phyloP scores from a whole-genome alignment of 805 yeast species.

The Nakazawaea wickerhamii region DNA sequence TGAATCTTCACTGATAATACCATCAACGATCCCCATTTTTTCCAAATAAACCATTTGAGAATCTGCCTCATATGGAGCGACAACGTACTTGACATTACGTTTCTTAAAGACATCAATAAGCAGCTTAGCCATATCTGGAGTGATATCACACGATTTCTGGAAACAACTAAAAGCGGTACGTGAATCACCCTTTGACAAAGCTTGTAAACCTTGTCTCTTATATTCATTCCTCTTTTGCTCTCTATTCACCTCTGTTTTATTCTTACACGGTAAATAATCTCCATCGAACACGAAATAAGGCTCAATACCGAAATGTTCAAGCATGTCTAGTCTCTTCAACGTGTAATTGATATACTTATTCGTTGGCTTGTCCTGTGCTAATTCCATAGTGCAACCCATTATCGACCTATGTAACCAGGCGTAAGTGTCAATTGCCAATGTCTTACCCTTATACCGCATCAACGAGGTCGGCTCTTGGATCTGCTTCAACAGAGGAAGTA shows the following conservation, averaged over 20 bases:
- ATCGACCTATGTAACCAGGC: constrained; percentile 94
- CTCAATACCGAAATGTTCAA: constrained; percentile 59
- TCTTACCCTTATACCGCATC: constrained; percentile 60
- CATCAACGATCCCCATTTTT: constrained; percentile 66
- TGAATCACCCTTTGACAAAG: constrained; percentile 47
- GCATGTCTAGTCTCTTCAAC: constrained; percentile 58
- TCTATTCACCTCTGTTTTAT: constrained; percentile 65
- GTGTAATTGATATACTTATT: constrained; percentile 67
- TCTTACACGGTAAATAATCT: constrained; percentile 74
- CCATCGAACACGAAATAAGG: constrained; percentile 96
- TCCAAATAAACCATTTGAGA: constrained; percentile 93
- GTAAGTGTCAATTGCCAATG: constrained; percentile 90
- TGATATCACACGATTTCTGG: constrained; percentile 77
- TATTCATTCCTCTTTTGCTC: constrained; percentile 52
- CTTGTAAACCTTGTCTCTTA: constrained; percentile 46
- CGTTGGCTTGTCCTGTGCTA: constrained; percentile 68
- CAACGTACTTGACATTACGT: constrained; percentile 61
- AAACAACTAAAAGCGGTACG: constrained; percentile 61
- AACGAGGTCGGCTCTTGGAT: constrained; percentile 59
- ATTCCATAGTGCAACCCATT: constrained; percentile 75
- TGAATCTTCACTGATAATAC: constrained; percentile 89
- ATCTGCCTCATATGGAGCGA: constrained; percentile 98
- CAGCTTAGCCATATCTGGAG: constrained; percentile 87
- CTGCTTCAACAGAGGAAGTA: constrained; percentile 72
- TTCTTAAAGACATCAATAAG: constrained; percentile 66